Evolutionary conservation across 2,329 filamentous ascomycete species (phyloP), one percentile per base, ranked within the genome.

Genomic region (Alternaria ethzedia): DNA sequence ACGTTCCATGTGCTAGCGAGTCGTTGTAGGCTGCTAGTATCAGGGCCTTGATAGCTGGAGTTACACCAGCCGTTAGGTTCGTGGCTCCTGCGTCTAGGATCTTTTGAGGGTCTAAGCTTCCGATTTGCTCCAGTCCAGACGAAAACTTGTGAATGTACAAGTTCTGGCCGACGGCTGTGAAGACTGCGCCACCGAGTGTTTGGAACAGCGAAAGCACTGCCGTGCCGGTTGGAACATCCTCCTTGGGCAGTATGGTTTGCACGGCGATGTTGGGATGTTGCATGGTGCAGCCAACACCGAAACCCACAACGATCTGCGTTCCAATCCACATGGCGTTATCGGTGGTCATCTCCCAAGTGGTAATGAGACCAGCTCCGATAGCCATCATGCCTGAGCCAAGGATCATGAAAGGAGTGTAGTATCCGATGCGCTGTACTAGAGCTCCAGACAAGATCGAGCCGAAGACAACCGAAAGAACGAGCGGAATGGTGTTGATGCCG

Each of bases 41-140:
- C 9, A 9, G 26, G 6, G 47, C 56, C 21, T 61, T 65, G 5
- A 74, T 44, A 0, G 57, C 51, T 32, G 58, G n/a, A 5, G 74
- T 66, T 3, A 78, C 66, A 5, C 52, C 36, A 0, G 79, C 75
- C 51, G 84, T 83, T 11, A 94, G 79, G 23, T 86, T 83, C 0
- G 90, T 92, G 0, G 86, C 85, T 43, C 86, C 86, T 2, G 80
- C 79, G 8, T 72, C 66, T 5, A 83, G 64, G 2, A 86, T 76
- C n/a, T 75, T 68, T 5, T 63, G 67, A 0, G 83, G 75, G 59
- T 82, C 69, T 1, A 85, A 61, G 12, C 76, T 78, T 1, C 80
- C 80, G 9, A 79, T 77, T 1, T 57, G 57, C n/a, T 70, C 64
- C 9, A 81, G 57, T 3, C 78, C 77, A 7, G 63, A 64, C n/a